Conservation (phyloP, 495 filamentous ascomycete species). For the Tuber magnatum region DNA sequence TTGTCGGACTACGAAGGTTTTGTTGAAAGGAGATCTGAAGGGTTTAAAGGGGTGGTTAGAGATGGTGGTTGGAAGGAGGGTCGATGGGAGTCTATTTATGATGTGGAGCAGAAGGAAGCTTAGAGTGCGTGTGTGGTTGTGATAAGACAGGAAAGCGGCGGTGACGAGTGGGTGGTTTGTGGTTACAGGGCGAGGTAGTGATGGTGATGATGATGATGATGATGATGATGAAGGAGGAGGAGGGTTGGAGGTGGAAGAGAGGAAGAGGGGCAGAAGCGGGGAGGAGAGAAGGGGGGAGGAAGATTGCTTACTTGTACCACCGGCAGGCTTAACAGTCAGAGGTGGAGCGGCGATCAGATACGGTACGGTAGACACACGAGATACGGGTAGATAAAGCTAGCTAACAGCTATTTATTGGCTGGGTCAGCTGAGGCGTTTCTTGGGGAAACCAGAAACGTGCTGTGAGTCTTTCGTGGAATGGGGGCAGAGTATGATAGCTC, state of each 20-base stretch:
- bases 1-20: slow-evolving; percentile 10
- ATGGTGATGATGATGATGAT: too few relatives aligned
- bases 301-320: slow-evolving; percentile 20
- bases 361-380: neutral
- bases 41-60: neutral
- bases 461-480: neutral
- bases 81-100: slow-evolving; percentile 8
- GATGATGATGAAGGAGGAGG: too few relatives aligned
- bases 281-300: slow-evolving; percentile 9
- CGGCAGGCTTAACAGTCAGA: neutral
- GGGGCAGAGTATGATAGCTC: neutral
- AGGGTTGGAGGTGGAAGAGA: neutral
- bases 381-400: slow-evolving; percentile 1
- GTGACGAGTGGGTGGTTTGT: slow-evolving; percentile 17
- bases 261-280: slow-evolving; percentile 4
- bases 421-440: neutral
- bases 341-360: neutral
- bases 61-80: slow-evolving; percentile 1
- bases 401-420: neutral
- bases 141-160: slow-evolving; percentile 8
- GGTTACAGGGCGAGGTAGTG: slow-evolving; percentile 23
- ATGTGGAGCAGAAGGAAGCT: neutral
- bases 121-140: slow-evolving; percentile 4
- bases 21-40: neutral
- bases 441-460: neutral